Base-by-base conservation (phyloP, 495 filamentous ascomycete genomes). In the Lasiosphaeris hirsuta region DNA sequence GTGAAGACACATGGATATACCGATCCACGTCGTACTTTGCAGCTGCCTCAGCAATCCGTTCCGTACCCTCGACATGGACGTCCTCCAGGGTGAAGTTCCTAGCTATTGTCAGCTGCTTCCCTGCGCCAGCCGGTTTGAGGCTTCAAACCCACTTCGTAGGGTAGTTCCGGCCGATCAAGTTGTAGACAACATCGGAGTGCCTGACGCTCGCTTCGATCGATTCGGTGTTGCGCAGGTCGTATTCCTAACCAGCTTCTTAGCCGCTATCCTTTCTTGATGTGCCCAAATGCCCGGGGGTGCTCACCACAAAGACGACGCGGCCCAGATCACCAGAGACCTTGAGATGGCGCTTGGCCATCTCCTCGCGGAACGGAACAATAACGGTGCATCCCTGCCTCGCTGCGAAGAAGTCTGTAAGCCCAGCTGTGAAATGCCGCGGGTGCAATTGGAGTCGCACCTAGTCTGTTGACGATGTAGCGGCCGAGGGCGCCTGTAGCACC, bases 11-110 rank as follows among this genome's bases (percentile, higher is more conserved):
- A 63, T 99, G 94, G 61, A 99, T 89, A 79, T 87, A 99, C 43
- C 94, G 87, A 75, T 99, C 94, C 58, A 97, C 84, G 64, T 99
- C 94, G 74, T 99, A 99, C 75, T 99, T 99, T 61, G 94, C 95
- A 39, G 90, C 90, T 51, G 95, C 95, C 69, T 97, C 91, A 19
- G 84, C 91, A 64, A 99, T 99, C 54, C 95, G 87, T 77, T 94
- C 89, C n/a, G 86, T 84, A 41, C 94, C 93, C 71, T 96, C 92
- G 11, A 97, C 85, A 63, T 99, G 91, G 19, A 97, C 92, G 71
- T 97, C 92, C 56, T 89, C 87, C 54, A 94, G 83, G 43, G 84
- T 81, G 77, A 96, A 99, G 78, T 99, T 99, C 81, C 90, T 95
- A 59, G 7, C 11, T 7, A 34, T 47, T 48, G 54, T 79, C 64